Percentiles rank a stretch among this genome's conserved stretches.
Evolutionary conservation across 495 filamentous ascomycete species (phyloP).

Genomic region (Acidiella bohemica): DNA sequence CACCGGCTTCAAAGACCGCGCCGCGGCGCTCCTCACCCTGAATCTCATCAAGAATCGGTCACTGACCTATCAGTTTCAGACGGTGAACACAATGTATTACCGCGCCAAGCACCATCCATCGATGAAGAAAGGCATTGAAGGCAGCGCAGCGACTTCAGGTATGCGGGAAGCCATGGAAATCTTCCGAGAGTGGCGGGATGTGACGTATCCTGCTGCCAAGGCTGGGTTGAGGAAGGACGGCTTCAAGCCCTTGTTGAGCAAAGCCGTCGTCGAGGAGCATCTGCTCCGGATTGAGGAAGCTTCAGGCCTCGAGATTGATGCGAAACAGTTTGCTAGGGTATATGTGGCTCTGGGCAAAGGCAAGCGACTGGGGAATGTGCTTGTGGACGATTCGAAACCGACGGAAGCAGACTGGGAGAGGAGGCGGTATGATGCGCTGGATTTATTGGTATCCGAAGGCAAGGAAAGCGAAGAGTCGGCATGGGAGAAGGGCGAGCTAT

Average conservation of each 20-base stretch:
- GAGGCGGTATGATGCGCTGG: conserved; percentile 8
- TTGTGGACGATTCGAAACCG: conserved; percentile 12
- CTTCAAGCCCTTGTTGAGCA: conserved; percentile 16
- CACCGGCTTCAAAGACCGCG: conserved; percentile 14
- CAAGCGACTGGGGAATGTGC: conserved; percentile 10
- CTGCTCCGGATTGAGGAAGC: conserved; percentile 2
- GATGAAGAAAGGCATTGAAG: conserved; percentile 12
- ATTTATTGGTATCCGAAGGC: conserved; percentile 5
- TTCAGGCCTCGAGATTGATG: not conserved
- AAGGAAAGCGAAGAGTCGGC: conserved; percentile 1
- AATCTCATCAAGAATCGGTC: conserved; percentile 9
- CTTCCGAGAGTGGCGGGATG: conserved; percentile 11
- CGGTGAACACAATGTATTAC: conserved; percentile 12
- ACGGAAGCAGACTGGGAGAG: conserved; percentile 11
- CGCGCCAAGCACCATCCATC: conserved; percentile 14
- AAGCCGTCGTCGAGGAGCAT: conserved; percentile 1
- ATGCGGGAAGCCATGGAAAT: conserved; percentile 12
- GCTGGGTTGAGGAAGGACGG: conserved; percentile 5
- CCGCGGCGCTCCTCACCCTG: conserved; percentile 5
- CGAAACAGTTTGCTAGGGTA: conserved; percentile 8
- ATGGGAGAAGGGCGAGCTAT: conserved; percentile 10
- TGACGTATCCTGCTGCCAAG: conserved; percentile 8
- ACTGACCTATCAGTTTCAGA: conserved; percentile 13
- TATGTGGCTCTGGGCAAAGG: conserved; percentile 10
- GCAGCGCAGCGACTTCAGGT: conserved; percentile 1